Percentiles rank a stretch among this genome's conserved stretches.
These are phyloP conservation scores for Drechslerella stenobrocha DNA, from an alignment of 2,329 filamentous ascomycete species.

Conservation along the genomic window DNA sequence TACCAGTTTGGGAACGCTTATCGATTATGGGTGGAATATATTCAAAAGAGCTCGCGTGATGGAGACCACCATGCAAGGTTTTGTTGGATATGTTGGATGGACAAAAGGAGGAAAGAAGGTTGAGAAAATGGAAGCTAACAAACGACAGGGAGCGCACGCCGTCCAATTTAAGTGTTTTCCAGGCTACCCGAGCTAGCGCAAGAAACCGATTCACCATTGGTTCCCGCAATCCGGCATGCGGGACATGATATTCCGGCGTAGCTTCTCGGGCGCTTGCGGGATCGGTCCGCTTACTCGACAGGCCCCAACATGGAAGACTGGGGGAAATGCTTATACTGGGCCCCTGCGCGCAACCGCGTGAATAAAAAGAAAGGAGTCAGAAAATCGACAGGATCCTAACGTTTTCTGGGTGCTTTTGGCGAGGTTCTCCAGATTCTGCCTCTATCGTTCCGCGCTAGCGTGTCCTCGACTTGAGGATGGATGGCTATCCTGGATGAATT, in stretches of 20 bases:
- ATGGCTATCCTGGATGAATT: neutral
- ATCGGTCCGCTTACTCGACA: conserved; percentile 38
- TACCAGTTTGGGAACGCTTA: too few relatives aligned
- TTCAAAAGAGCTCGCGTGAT: neutral
- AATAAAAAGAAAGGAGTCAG: neutral
- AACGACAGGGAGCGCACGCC: conserved; percentile 4
- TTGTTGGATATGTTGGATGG: conserved; percentile 4
- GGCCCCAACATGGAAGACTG: neutral
- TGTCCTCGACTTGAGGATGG: too few relatives aligned
- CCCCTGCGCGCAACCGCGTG: neutral
- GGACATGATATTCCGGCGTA: conserved; percentile 5
- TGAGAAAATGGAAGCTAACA: neutral
- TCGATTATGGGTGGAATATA: too few relatives aligned
- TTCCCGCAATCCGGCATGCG: conserved; percentile 26
- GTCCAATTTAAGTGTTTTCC: conserved; percentile 27
- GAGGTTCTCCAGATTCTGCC: too few relatives aligned
- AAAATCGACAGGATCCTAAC: neutral
- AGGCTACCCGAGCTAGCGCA: conserved; percentile 17
- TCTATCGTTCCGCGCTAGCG: too few relatives aligned
- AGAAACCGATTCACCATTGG: conserved; percentile 32
- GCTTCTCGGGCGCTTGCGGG: conserved; percentile 40
- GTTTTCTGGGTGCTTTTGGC: too few relatives aligned
- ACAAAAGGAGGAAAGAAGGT: conserved; percentile 3
- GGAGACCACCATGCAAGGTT: neutral
- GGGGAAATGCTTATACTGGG: neutral